These are phyloP conservation scores for Trichoderma sp. DNA, from an alignment of 2,329 filamentous ascomycete genomes.

Conservation along the genomic window DNA sequence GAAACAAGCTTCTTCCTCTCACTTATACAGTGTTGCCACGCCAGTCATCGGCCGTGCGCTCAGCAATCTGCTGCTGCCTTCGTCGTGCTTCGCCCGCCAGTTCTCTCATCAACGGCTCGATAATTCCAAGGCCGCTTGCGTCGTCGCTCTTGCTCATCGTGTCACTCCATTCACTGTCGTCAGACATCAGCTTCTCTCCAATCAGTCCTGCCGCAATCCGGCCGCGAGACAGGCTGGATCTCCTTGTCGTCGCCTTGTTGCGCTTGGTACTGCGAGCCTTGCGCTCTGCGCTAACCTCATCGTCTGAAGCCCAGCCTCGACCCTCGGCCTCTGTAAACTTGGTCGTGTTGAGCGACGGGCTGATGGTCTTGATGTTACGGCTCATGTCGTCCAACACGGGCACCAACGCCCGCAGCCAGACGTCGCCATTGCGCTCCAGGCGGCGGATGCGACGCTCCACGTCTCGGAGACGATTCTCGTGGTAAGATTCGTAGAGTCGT, in stretches of 20 bases:
- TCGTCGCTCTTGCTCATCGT: slow-evolving; percentile 35
- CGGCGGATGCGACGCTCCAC: slow-evolving; percentile 50
- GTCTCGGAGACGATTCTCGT: slow-evolving; percentile 47
- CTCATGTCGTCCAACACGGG: slow-evolving; percentile 50
- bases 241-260: slow-evolving; percentile 29
- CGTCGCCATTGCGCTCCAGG: slow-evolving; percentile 51
- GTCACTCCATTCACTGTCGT: slow-evolving; percentile 32
- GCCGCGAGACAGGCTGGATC: slow-evolving; percentile 35
- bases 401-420: slow-evolving; percentile 47
- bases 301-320: slow-evolving; percentile 39
- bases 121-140: slow-evolving; percentile 41
- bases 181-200: slow-evolving; percentile 9
- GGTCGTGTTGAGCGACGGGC: background rate
- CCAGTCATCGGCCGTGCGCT: slow-evolving; percentile 21
- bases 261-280: slow-evolving; percentile 23
- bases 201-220: slow-evolving; percentile 37
- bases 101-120: slow-evolving; percentile 51
- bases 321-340: slow-evolving; percentile 12
- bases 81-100: slow-evolving; percentile 37
- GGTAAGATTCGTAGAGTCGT: slow-evolving; percentile 44
- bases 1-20: background rate
- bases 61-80: slow-evolving; percentile 27
- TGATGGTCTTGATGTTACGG: slow-evolving; percentile 35
- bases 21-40: slow-evolving; percentile 10
- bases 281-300: slow-evolving; percentile 30